phyloP scores from a whole-genome alignment of 2,329 filamentous ascomycete species.

The Herpomyces periplanetae region DNA sequence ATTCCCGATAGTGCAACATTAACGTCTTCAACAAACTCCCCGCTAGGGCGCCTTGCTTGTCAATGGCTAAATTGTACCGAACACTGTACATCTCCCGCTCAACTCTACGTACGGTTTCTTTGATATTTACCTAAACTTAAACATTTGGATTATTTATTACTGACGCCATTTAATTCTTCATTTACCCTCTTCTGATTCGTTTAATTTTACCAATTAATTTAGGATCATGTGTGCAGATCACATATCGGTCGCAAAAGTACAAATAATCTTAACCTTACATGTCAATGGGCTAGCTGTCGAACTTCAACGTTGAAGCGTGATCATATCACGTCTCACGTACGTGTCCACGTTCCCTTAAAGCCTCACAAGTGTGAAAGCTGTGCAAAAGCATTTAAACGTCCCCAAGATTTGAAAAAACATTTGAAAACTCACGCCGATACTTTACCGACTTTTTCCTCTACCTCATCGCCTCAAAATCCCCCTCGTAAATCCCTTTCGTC shows the following conservation, averaged over 20 bases:
- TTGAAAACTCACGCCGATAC: slow-evolving; percentile 94
- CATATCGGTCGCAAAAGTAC: slow-evolving; percentile 97
- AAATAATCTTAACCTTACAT: slow-evolving; percentile 88
- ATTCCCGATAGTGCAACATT: too few relatives aligned
- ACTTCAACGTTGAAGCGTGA: slow-evolving; percentile 95
- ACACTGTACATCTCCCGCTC: slow-evolving; percentile 15
- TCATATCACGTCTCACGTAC: slow-evolving; percentile 94
- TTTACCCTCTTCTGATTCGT: not conserved
- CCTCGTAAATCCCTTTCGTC: too few relatives aligned
- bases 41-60: too few relatives aligned
- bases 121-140: slow-evolving; percentile 1
- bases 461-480: too few relatives aligned
- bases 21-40: too few relatives aligned
- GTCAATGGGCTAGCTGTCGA: slow-evolving; percentile 79
- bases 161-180: slow-evolving; percentile 1
- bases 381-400: slow-evolving; percentile 92
- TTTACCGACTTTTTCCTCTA: too few relatives aligned
- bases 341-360: slow-evolving; percentile 92
- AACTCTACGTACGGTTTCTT: slow-evolving; percentile 16
- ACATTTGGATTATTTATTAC: too few relatives aligned
- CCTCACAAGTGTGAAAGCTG: slow-evolving; percentile 98
- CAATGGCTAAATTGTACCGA: slow-evolving; percentile 22
- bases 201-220: slow-evolving; percentile 2
- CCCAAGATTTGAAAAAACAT: slow-evolving; percentile 95
- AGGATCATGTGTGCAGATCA: slow-evolving; percentile 94